Conservation (phyloP, 257 asterid genomes). For the Plantago ovata region DNA sequence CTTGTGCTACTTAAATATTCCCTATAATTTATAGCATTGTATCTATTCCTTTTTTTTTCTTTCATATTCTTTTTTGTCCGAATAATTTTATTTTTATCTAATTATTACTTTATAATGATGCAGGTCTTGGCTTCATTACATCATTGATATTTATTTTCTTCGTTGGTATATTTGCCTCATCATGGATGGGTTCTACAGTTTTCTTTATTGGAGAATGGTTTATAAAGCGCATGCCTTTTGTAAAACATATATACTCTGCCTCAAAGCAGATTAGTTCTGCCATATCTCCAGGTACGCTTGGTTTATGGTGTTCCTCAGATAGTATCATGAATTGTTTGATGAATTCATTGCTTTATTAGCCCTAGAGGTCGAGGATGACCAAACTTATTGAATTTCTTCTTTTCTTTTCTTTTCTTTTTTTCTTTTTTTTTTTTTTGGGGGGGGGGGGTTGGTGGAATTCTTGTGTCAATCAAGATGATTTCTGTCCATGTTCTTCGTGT, state of each 20-base stretch:
- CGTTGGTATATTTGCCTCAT: slow-evolving; percentile 85
- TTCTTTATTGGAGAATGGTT: slow-evolving; percentile 93
- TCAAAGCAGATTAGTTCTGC: slow-evolving; percentile 93
- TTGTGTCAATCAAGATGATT: no score
- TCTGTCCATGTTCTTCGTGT: no score
- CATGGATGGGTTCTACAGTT: slow-evolving; percentile 89
- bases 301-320: not conserved
- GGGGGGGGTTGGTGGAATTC: no score
- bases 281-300: slow-evolving; percentile 70
- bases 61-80: no score
- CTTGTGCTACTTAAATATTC: no score
- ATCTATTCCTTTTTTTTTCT: no score
- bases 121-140: slow-evolving; percentile 95
- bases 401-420: no score
- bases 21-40: no score
- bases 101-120: slow-evolving; percentile 24
- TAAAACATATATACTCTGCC: slow-evolving; percentile 78
- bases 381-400: no score
- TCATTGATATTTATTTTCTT: slow-evolving; percentile 71
- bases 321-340: slow-evolving; percentile 15
- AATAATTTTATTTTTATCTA: slow-evolving; percentile 11
- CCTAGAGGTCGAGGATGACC: no score
- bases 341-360: no score
- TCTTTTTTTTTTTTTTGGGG: no score
- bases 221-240: slow-evolving; percentile 86